phyloP scores from a whole-genome alignment of 164 flowering plant species.

The Vitis labrusca region DNA sequence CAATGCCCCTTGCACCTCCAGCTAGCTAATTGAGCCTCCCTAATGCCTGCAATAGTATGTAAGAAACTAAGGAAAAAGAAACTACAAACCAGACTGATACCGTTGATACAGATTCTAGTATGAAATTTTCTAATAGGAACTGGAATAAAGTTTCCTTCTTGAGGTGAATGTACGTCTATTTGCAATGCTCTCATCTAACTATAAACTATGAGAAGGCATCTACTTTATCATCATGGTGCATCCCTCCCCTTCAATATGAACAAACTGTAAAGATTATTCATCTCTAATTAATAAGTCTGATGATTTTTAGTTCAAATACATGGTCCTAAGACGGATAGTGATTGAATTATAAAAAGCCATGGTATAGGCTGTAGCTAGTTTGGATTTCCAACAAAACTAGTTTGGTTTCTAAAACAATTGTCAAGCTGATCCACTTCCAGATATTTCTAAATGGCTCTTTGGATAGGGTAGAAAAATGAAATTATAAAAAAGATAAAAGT shows the following conservation, averaged over 20 bases:
- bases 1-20: constrained; percentile 15
- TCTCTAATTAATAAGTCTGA: background rate
- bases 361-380: too few species aligned
- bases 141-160: too few species aligned
- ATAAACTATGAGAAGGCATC: background rate
- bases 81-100: background rate
- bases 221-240: background rate
- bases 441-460: too few species aligned
- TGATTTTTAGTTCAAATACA: background rate
- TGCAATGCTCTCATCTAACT: background rate
- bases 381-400: too few species aligned
- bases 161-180: background rate
- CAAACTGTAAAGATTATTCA: background rate
- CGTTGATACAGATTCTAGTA: background rate
- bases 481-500: too few species aligned
- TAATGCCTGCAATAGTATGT: background rate
- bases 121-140: background rate
- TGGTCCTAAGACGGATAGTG: background rate
- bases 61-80: too few species aligned
- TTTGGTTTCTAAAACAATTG: too few species aligned
- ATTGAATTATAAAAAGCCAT: background rate
- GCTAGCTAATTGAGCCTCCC: constrained; percentile 10
- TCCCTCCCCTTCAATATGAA: too few species aligned
- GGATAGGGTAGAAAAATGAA: too few species aligned
- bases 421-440: too few species aligned